Base-by-base conservation (phyloP, 495 filamentous ascomycete genomes). In the Penicillium malachiteum region DNA sequence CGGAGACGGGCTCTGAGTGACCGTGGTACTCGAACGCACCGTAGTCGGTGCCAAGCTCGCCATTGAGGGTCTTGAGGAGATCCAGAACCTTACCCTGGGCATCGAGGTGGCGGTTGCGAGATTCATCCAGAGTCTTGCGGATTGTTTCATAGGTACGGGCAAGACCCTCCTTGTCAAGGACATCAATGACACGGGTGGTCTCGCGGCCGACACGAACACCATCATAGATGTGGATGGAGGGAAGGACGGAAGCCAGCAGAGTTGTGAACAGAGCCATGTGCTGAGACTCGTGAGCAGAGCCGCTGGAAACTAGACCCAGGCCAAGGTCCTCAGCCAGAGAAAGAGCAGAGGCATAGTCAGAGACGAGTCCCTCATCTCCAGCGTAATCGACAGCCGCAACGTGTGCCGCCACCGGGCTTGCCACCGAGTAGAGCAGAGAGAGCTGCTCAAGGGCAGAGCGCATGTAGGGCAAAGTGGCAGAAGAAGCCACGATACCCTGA, bases 211-310 rank as follows among this genome's bases (percentile, higher is more conserved):
- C 87, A 44, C 82, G 85, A 37, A 98, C 83, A 43, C 94, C 94
- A 68, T 98, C 94, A 63, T 94, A 97, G 54, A 92, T 84, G 70
- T 98, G 94, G 26, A 97, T 81, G 0, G 89, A 90, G 7, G 94
- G 94, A 48, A 96, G 66, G 14, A 94, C 74, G 31, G 80, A 82
- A 2, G 94, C 88, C 39, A 96, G 74, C 12, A 97, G 70, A 1
- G 92, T 97, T 8, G 94, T 82, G 64, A 97, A 85, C 12, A 98
- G 77, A 5, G 93, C 82, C 87, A 97, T 97, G 71, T 98, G 95
- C 78, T 98, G 94, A 31, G 87, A 80, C 71, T 98, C 94, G 59
- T 95, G 90, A 26, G 84, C 84, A 26, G 91, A 97, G 26, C 84
- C 84, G 62, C 91, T 96, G 35, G 88, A 85, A 11, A 98, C 81